These are phyloP conservation scores for Brassica rapa DNA, from an alignment of 345 rosid species.

Conservation along the genomic window DNA sequence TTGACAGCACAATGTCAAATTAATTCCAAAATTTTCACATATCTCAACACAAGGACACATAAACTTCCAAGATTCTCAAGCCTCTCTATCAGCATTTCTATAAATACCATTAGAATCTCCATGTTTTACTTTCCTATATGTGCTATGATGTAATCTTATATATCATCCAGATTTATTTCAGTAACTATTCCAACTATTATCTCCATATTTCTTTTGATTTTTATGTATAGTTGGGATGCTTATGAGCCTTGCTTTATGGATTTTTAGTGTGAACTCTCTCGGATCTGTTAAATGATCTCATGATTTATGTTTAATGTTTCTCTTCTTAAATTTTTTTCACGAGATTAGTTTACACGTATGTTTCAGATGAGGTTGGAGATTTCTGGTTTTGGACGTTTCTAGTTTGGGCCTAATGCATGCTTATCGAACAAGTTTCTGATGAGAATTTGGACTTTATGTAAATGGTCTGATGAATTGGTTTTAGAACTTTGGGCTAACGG, in stretches of 20 bases:
- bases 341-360: conserved; percentile 1
- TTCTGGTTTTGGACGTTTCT: neutral
- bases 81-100: neutral
- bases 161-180: neutral
- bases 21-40: neutral
- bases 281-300: neutral
- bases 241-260: neutral
- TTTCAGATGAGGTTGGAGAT: neutral
- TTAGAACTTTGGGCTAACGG: neutral
- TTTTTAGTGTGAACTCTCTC: neutral
- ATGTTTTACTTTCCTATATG: neutral
- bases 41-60: neutral
- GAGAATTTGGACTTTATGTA: neutral
- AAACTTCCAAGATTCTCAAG: neutral
- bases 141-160: neutral
- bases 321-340: neutral
- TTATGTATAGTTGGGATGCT: conserved; percentile 1
- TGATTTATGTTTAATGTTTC: neutral
- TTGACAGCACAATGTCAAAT: conserved; percentile 1
- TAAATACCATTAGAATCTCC: conserved; percentile 5
- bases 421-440: neutral
- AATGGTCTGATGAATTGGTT: neutral
- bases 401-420: neutral
- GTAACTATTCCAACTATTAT: neutral
- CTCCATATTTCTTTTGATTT: conserved; percentile 1